These are phyloP conservation scores for Dactylellina leptospora DNA, from an alignment of 2,329 filamentous ascomycete species.

Conservation along the genomic window DNA sequence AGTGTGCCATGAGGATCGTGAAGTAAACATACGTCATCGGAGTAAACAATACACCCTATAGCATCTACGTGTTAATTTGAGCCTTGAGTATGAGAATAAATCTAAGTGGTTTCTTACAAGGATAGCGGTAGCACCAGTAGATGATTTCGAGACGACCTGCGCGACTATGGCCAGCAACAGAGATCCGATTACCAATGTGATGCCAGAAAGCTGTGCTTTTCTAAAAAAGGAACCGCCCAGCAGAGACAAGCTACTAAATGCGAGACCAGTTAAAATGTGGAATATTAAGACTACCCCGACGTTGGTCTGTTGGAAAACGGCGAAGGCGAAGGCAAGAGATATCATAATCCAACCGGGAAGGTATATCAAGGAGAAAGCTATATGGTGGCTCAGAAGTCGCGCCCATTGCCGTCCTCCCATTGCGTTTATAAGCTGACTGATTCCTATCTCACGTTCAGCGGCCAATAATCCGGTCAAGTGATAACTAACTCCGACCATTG, in stretches of 20 bases:
- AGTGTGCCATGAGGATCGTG: conserved; percentile 77
- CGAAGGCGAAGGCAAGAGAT: conserved; percentile 70
- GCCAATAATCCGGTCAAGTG: conserved; percentile 87
- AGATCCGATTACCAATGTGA: conserved; percentile 75
- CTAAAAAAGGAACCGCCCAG: conserved; percentile 84
- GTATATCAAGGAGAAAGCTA: conserved; percentile 82
- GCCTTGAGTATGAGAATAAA: background rate
- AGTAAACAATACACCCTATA: conserved; percentile 75
- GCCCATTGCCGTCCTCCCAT: conserved; percentile 84
- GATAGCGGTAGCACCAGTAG: conserved; percentile 72
- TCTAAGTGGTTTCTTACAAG: conserved; percentile 60
- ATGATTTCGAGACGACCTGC: conserved; percentile 72
- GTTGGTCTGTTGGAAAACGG: conserved; percentile 73
- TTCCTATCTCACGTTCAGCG: conserved; percentile 83
- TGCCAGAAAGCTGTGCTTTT: conserved; percentile 86
- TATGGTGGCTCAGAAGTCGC: conserved; percentile 79
- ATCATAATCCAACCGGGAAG: conserved; percentile 83
- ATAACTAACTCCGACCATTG: conserved; percentile 82
- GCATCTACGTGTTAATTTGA: background rate
- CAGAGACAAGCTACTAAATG: conserved; percentile 81
- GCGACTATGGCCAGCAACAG: conserved; percentile 82
- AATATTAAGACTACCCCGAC: conserved; percentile 74
- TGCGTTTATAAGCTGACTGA: conserved; percentile 86
- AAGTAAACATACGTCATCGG: conserved; percentile 90
- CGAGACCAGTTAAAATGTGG: conserved; percentile 78